Evolutionary conservation across 1,284 basidiomycete species (phyloP).

Genomic region (Trichosporon coremiiforme): DNA sequence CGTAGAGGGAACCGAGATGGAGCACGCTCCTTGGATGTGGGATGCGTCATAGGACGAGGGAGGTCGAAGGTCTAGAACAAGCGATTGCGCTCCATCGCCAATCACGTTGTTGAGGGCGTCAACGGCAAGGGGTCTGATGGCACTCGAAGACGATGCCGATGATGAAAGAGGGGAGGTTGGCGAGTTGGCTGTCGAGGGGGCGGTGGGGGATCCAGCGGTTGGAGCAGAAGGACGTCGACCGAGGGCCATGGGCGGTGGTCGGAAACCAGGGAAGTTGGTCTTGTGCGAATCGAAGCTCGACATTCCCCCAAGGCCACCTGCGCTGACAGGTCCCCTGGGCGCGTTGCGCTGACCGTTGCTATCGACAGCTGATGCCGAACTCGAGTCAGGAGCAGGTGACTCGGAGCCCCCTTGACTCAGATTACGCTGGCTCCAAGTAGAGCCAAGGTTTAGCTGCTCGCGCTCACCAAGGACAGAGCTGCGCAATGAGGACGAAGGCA

Average conservation of each 20-base stretch:
- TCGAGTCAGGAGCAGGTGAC: neutral
- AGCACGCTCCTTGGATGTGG: constrained; percentile 73
- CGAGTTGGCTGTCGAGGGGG: neutral
- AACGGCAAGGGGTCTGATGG: constrained; percentile 36
- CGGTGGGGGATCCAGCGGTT: neutral
- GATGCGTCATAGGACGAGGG: constrained; percentile 70
- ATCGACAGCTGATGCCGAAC: neutral
- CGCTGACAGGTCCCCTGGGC: constrained; percentile 16
- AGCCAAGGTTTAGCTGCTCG: constrained; percentile 52
- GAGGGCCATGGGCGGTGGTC: neutral
- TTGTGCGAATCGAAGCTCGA: neutral
- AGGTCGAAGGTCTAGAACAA: constrained; percentile 84
- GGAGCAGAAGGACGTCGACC: constrained; percentile 11
- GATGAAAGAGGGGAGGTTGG: constrained; percentile 1
- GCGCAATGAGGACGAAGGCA: constrained; percentile 35
- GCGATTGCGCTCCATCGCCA: constrained; percentile 37
- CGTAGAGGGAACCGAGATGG: constrained; percentile 89
- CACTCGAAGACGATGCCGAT: constrained; percentile 10
- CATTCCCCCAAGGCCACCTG: neutral
- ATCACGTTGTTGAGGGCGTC: constrained; percentile 32
- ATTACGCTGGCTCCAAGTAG: constrained; percentile 47
- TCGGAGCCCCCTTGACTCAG: constrained; percentile 22
- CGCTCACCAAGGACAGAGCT: constrained; percentile 54
- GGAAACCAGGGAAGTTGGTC: neutral
- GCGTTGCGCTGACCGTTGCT: neutral